phyloP scores from a whole-genome alignment of 768 basidiomycete genomes.

The Lyophyllum atratum region DNA sequence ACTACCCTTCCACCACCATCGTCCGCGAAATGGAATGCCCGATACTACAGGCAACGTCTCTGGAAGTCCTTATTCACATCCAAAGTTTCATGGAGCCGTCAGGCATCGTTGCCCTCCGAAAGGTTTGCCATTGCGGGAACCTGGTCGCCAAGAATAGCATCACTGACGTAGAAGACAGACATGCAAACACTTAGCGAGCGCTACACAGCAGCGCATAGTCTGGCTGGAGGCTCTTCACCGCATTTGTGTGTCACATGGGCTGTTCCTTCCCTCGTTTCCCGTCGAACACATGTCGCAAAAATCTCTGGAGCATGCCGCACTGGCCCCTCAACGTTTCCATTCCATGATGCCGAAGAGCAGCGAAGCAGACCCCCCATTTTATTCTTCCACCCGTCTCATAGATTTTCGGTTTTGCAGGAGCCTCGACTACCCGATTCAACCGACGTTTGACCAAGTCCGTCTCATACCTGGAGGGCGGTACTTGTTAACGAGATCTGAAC shows the following conservation, averaged over 20 bases:
- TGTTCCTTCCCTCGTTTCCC: conserved; percentile 20
- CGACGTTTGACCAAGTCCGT: not conserved
- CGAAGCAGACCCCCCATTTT: not conserved
- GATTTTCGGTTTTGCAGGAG: not conserved
- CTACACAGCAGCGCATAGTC: conserved; percentile 16
- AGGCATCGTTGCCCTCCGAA: conserved; percentile 3
- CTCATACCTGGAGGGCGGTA: not conserved
- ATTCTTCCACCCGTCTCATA: not conserved
- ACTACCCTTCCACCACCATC: no score
- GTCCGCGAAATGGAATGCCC: not conserved
- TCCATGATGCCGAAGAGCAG: not conserved
- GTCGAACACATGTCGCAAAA: conserved; percentile 15
- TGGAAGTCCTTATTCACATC: not conserved
- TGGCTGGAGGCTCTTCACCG: conserved; percentile 20
- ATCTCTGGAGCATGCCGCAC: conserved; percentile 16
- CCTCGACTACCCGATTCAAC: not conserved
- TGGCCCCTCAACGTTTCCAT: conserved; percentile 12
- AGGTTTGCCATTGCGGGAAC: not conserved
- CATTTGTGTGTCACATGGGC: conserved; percentile 12
- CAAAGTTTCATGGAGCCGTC: not conserved
- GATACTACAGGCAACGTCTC: not conserved
- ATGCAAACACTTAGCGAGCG: conserved; percentile 8
- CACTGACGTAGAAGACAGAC: conserved; percentile 3
- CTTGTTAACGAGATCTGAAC: not conserved
- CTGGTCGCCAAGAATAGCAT: not conserved